Percentiles rank a stretch among this genome's conserved stretches.
These are phyloP conservation scores for Trichothecium sympodiale DNA, from an alignment of 2,329 filamentous ascomycete species.

Conservation along the genomic window DNA sequence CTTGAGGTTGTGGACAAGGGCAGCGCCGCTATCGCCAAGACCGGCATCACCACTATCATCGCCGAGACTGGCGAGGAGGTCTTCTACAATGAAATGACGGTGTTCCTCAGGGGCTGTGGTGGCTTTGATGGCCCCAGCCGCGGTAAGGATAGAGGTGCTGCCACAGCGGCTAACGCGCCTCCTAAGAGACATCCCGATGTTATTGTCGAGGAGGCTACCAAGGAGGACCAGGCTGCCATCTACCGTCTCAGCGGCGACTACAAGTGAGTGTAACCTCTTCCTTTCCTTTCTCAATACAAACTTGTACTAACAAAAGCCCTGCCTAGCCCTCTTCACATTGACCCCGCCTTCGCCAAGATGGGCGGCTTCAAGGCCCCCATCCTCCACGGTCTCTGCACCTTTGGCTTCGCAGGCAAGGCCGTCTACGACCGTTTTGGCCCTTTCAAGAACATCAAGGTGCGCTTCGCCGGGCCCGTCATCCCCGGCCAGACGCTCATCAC, in stretches of 20 bases:
- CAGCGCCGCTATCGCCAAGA: constrained; percentile 72
- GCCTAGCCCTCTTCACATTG: constrained; percentile 75
- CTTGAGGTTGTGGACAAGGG: constrained; percentile 97
- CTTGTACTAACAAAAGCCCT: constrained; percentile 1
- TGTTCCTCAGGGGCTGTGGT: constrained; percentile 84
- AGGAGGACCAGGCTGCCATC: constrained; percentile 81
- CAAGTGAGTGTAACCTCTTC: constrained; percentile 42
- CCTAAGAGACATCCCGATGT: constrained; percentile 69
- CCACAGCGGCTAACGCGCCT: constrained; percentile 68
- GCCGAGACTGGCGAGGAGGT: constrained; percentile 77
- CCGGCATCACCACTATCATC: constrained; percentile 71
- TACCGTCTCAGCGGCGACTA: constrained; percentile 92
- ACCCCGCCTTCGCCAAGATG: constrained; percentile 87
- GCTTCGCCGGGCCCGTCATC: constrained; percentile 76
- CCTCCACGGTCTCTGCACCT: constrained; percentile 91
- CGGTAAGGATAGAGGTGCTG: constrained; percentile 64
- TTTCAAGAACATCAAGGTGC: constrained; percentile 85
- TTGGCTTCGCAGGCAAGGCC: constrained; percentile 85
- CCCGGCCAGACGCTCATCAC: constrained; percentile 85
- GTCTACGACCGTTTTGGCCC: constrained; percentile 69
- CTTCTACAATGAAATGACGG: constrained; percentile 94
- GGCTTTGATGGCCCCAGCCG: constrained; percentile 81
- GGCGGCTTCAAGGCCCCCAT: constrained; percentile 93
- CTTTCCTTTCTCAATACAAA: not conserved
- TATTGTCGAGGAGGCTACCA: constrained; percentile 76